These are phyloP conservation scores for Zygosaccharomyces gambellarensis DNA, from an alignment of 805 yeast genomes.

Conservation along the genomic window DNA sequence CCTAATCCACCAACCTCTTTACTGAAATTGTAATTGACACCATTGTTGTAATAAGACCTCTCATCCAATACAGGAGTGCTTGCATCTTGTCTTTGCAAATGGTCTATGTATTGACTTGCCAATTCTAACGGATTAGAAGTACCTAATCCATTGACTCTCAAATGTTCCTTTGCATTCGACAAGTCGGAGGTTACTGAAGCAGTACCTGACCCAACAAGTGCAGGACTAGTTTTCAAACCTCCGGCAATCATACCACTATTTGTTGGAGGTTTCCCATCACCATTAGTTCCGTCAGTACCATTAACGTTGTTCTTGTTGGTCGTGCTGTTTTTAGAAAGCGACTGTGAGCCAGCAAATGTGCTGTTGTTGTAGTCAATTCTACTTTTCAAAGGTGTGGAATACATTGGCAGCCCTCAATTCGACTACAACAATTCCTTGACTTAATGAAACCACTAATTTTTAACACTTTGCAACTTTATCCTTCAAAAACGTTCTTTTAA, in stretches of 20 bases:
- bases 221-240: background rate
- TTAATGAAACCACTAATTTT: background rate
- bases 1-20: conserved; percentile 43
- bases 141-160: conserved; percentile 32
- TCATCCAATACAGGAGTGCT: conserved; percentile 53
- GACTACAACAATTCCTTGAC: background rate
- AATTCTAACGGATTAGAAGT: conserved; percentile 42
- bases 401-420: conserved; percentile 21
- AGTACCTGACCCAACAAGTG: conserved; percentile 1
- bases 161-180: conserved; percentile 27
- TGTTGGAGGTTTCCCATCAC: background rate
- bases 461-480: background rate
- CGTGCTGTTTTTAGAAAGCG: conserved; percentile 10
- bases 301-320: background rate
- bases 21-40: conserved; percentile 65
- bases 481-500: background rate
- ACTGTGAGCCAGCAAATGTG: conserved; percentile 18
- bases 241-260: background rate
- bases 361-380: conserved; percentile 27
- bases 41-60: conserved; percentile 45
- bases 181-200: conserved; percentile 11
- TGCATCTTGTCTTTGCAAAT: conserved; percentile 54
- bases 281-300: background rate
- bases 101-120: conserved; percentile 59
- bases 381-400: conserved; percentile 34